These are phyloP conservation scores for Xylariaceae sp. DNA, from an alignment of 2,329 filamentous ascomycete species.

Conservation along the genomic window DNA sequence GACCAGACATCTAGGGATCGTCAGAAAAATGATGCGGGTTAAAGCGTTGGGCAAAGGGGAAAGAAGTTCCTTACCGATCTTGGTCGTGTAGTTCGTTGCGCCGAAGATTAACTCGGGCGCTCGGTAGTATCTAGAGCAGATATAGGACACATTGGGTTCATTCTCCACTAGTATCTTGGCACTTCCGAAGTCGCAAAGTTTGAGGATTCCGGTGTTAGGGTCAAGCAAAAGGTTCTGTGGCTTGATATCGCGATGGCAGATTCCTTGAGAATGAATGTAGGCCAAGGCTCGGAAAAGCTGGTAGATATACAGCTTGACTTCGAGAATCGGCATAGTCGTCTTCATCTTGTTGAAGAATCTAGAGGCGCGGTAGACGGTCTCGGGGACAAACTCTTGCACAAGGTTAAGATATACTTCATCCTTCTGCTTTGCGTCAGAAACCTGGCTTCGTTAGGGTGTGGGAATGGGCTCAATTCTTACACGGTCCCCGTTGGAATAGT, in stretches of 20 bases:
- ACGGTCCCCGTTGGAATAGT: constrained; percentile 97
- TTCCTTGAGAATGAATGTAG: constrained; percentile 98
- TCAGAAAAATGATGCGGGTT: background rate
- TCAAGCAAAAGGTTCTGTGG: constrained; percentile 95
- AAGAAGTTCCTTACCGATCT: constrained; percentile 71
- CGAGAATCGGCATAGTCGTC: constrained; percentile 97
- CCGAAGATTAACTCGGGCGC: constrained; percentile 97
- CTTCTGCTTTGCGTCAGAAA: constrained; percentile 52
- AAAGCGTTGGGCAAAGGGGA: background rate
- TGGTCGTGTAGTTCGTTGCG: constrained; percentile 98
- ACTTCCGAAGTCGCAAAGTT: constrained; percentile 97
- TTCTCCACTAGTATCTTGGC: constrained; percentile 98
- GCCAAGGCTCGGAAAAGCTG: constrained; percentile 97
- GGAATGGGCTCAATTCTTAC: constrained; percentile 47
- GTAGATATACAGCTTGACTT: constrained; percentile 99
- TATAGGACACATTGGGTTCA: constrained; percentile 98
- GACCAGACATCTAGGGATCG: constrained; percentile 83
- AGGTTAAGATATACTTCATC: constrained; percentile 99
- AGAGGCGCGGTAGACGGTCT: constrained; percentile 96
- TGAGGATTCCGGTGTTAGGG: constrained; percentile 83
- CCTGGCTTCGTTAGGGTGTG: background rate
- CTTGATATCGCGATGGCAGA: constrained; percentile 99
- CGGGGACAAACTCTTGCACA: constrained; percentile 95
- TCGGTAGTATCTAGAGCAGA: constrained; percentile 97
- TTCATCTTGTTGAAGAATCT: constrained; percentile 99